phyloP scores from a whole-genome alignment of 2,329 filamentous ascomycete species.

The Aphanocladium album region DNA sequence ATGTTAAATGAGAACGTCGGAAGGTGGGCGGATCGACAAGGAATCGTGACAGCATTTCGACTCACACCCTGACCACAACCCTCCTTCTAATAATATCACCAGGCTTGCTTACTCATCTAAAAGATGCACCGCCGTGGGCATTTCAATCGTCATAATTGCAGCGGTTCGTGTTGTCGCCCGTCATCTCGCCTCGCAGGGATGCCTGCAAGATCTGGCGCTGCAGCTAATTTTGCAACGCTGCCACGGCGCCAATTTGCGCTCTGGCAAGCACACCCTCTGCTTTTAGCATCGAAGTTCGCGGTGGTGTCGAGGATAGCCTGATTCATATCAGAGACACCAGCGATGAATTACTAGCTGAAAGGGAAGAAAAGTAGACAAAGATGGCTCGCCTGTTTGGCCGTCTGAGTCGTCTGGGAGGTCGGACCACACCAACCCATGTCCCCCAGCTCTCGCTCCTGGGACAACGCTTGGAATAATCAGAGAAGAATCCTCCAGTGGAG shows the following conservation, averaged over 20 bases:
- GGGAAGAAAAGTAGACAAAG: background rate
- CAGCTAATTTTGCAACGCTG: conserved; percentile 8
- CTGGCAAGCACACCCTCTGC: background rate
- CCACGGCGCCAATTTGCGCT: background rate
- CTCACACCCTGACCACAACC: background rate
- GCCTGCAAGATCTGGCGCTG: conserved; percentile 4
- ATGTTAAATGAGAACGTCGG: background rate
- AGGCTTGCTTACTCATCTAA: background rate
- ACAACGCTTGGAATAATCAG: background rate
- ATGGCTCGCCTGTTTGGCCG: background rate
- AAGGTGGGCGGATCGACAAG: conserved; percentile 6
- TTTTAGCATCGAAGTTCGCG: background rate
- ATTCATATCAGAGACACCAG: background rate
- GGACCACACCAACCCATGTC: background rate
- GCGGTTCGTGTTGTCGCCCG: background rate
- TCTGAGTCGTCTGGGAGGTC: background rate
- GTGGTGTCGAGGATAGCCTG: background rate
- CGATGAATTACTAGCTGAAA: background rate
- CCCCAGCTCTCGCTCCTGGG: background rate
- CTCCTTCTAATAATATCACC: background rate
- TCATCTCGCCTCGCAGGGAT: conserved; percentile 1
- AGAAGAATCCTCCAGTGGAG: background rate
- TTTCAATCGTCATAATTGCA: background rate
- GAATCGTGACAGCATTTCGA: background rate
- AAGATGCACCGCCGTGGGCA: background rate